phyloP scores from a whole-genome alignment of 2,329 filamentous ascomycete species.

The Alternaria conjuncta region DNA sequence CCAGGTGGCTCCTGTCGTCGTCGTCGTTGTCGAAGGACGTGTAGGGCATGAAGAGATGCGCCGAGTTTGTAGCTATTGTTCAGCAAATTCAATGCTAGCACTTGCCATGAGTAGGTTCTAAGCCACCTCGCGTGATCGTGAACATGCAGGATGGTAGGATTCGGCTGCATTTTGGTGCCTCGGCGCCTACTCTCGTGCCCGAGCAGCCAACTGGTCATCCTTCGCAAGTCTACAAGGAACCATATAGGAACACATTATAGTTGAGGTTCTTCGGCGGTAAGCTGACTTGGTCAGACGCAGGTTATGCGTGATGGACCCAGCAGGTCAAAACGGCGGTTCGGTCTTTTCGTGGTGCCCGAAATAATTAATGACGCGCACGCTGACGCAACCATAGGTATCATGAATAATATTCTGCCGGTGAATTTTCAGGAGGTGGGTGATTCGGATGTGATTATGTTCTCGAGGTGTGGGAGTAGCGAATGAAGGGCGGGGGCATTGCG shows the following conservation, averaged over 20 bases:
- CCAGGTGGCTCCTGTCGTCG: background rate
- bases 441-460: background rate
- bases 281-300: background rate
- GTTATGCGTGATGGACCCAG: background rate
- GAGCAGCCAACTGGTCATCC: background rate
- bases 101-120: background rate
- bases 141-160: background rate
- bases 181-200: background rate
- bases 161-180: background rate
- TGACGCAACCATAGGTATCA: background rate
- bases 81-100: background rate
- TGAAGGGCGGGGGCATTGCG: background rate
- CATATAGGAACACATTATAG: background rate
- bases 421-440: background rate
- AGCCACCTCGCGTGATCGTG: background rate
- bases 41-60: background rate
- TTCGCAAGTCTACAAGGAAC: background rate
- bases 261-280: background rate
- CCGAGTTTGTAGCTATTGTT: background rate
- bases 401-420: background rate
- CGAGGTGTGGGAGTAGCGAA: background rate
- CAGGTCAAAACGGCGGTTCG: background rate
- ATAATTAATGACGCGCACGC: background rate
- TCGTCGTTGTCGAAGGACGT: background rate
- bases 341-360: background rate